These are phyloP conservation scores for Kodamaea ohmeri DNA, from an alignment of 1,139 yeast genomes.

Conservation along the genomic window DNA sequence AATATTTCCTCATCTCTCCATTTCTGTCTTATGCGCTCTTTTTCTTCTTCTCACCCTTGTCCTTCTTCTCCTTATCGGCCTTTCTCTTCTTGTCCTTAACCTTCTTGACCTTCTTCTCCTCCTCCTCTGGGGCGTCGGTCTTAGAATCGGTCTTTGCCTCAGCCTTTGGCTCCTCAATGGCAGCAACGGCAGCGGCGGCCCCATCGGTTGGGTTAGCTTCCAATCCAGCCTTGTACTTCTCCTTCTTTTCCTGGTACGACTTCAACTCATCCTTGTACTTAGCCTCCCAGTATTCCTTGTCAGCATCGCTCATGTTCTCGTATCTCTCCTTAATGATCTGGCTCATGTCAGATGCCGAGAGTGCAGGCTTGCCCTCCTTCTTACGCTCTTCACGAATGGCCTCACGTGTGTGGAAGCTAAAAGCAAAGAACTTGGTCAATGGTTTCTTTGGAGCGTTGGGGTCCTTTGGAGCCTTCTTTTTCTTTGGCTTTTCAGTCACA, in stretches of 20 bases:
- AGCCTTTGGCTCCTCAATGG: constrained; percentile 12
- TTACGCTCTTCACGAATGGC: constrained; percentile 63
- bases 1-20: constrained; percentile 1
- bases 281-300: constrained; percentile 73
- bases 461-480: constrained; percentile 53
- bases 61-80: constrained; percentile 18
- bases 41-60: constrained; percentile 17
- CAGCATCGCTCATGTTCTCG: constrained; percentile 64
- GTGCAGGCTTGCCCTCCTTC: constrained; percentile 55
- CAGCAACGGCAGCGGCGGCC: constrained; percentile 10
- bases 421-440: constrained; percentile 79
- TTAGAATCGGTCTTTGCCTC: constrained; percentile 17
- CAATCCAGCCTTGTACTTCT: constrained; percentile 57
- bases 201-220: constrained; percentile 18
- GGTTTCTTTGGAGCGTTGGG: constrained; percentile 67
- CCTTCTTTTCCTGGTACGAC: constrained; percentile 61
- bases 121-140: constrained; percentile 10
- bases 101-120: constrained; percentile 21
- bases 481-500: constrained; percentile 34
- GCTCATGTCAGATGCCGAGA: constrained; percentile 74
- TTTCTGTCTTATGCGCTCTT: constrained; percentile 2
- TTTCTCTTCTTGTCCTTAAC: constrained; percentile 28
- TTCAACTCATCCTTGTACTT: constrained; percentile 65
- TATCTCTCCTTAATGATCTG: constrained; percentile 76
- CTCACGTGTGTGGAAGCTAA: constrained; percentile 63